Evolutionary conservation across 805 yeast species (phyloP).

Genomic region (Saccharomyces cerevisiae): DNA sequence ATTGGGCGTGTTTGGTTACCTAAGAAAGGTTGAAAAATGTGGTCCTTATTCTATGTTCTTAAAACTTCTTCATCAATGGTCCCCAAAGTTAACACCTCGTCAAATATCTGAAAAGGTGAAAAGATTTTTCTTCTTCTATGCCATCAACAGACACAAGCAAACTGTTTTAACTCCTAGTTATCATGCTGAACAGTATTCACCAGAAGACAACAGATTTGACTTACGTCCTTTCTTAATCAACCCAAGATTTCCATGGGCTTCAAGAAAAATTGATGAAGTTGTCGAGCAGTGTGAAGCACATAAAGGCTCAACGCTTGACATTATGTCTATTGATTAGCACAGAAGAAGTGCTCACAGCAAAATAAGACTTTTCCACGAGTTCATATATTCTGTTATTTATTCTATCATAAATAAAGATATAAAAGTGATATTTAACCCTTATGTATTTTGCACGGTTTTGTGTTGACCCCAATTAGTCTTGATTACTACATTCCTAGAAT

Average conservation of each 20-base stretch:
- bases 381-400: not conserved
- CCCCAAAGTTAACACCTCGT: conserved; percentile 70
- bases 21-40: conserved; percentile 86
- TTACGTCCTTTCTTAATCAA: conserved; percentile 90
- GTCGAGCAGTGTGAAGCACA: conserved; percentile 50
- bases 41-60: conserved; percentile 96
- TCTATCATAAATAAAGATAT: not conserved
- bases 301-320: conserved; percentile 14
- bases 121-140: conserved; percentile 85
- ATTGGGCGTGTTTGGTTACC: conserved; percentile 78
- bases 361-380: too few species aligned
- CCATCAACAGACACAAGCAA: conserved; percentile 93
- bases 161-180: conserved; percentile 96
- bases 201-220: conserved; percentile 95
- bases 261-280: conserved; percentile 75
- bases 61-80: conserved; percentile 87
- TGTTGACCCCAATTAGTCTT: conserved; percentile 34
- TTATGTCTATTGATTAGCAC: conserved; percentile 26
- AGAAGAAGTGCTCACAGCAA: not conserved
- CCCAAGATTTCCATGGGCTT: conserved; percentile 85
- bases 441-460: not conserved
- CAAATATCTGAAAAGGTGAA: conserved; percentile 90
- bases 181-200: conserved; percentile 96
- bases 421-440: not conserved
- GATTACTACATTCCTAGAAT: conserved; percentile 28